These are phyloP conservation scores for Apiospora koreana DNA, from an alignment of 2,329 filamentous ascomycete species.

Conservation along the genomic window DNA sequence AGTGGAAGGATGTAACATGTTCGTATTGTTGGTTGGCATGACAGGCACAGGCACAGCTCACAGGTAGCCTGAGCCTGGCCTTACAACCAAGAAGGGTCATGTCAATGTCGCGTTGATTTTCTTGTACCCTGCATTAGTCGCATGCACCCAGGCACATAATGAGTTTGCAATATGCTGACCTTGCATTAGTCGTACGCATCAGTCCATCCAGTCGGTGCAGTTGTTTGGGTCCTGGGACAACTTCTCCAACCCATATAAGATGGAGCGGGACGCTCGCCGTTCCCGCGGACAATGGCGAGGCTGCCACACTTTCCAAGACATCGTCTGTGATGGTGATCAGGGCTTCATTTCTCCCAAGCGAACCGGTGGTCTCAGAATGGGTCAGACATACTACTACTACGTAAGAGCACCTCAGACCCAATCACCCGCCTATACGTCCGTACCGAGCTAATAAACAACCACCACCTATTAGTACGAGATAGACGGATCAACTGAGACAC, in stretches of 20 bases:
- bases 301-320: slow-evolving; percentile 83
- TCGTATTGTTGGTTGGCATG: neutral
- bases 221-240: slow-evolving; percentile 96
- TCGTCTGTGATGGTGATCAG: slow-evolving; percentile 75
- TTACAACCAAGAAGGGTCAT: neutral
- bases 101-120: slow-evolving; percentile 7
- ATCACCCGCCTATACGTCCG: neutral
- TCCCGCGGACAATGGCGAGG: slow-evolving; percentile 81
- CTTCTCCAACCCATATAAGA: slow-evolving; percentile 74
- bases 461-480: slow-evolving; percentile 69
- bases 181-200: slow-evolving; percentile 55
- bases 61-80: no score
- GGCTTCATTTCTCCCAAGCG: slow-evolving; percentile 54
- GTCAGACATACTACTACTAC: slow-evolving; percentile 93
- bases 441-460: slow-evolving; percentile 14
- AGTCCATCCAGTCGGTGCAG: slow-evolving; percentile 68
- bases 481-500: slow-evolving; percentile 74
- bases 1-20: neutral
- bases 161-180: slow-evolving; percentile 27
- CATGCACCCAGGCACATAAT: slow-evolving; percentile 18
- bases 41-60: no score
- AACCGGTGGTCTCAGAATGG: slow-evolving; percentile 85
- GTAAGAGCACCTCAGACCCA: slow-evolving; percentile 50
- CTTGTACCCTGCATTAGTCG: slow-evolving; percentile 3
- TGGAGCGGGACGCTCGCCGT: slow-evolving; percentile 78